A percentile compares a stretch with the other conserved stretches of the same genome.
Conservation (phyloP, 306 rosid species). For the Prunus mira region DNA sequence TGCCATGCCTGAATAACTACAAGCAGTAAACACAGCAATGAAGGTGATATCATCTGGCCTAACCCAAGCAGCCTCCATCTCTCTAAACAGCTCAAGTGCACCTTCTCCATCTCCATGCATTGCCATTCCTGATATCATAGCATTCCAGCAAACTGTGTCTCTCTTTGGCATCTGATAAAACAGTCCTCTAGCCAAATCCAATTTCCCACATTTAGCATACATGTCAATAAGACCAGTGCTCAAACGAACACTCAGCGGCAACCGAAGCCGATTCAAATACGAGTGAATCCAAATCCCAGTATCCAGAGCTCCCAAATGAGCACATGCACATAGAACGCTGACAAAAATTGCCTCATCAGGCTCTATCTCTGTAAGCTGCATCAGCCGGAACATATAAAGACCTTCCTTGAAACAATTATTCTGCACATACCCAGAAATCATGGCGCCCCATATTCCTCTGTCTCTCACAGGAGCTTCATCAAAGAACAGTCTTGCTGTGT, state of each 20-base stretch:
- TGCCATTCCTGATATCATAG: slow-evolving; percentile 72
- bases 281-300: slow-evolving; percentile 68
- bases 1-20: slow-evolving; percentile 70
- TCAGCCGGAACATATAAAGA: slow-evolving; percentile 51
- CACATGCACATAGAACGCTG: slow-evolving; percentile 68
- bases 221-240: slow-evolving; percentile 66
- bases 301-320: slow-evolving; percentile 70
- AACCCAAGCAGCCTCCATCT: slow-evolving; percentile 47
- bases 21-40: slow-evolving; percentile 68
- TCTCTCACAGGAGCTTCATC: slow-evolving; percentile 66
- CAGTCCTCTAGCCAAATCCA: slow-evolving; percentile 46
- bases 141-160: slow-evolving; percentile 72
- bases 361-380: slow-evolving; percentile 47
- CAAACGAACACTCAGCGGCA: slow-evolving; percentile 42
- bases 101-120: slow-evolving; percentile 67
- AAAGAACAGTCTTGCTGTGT: slow-evolving; percentile 60
- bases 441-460: slow-evolving; percentile 82
- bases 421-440: slow-evolving; percentile 79
- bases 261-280: slow-evolving; percentile 27
- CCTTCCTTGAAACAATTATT: slow-evolving; percentile 75
- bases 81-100: slow-evolving; percentile 47
- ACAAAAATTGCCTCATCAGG: slow-evolving; percentile 72
- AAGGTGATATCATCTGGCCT: slow-evolving; percentile 70
- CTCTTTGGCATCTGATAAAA: slow-evolving; percentile 38
- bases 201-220: slow-evolving; percentile 76